These are phyloP conservation scores for Cucumis melo DNA, from an alignment of 306 rosid species.

Conservation along the genomic window DNA sequence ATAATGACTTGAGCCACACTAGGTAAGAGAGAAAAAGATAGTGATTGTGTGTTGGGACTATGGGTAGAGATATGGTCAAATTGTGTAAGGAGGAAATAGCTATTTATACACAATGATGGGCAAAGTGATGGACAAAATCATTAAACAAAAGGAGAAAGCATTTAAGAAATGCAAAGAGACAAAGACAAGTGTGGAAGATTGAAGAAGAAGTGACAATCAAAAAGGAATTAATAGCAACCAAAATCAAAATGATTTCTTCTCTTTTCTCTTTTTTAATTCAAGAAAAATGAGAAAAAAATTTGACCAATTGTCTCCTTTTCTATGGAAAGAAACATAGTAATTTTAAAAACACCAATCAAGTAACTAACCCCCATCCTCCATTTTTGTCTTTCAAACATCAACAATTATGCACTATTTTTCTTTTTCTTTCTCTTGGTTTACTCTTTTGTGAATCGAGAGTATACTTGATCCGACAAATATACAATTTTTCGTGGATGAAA, in stretches of 20 bases:
- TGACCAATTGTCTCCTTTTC: not conserved
- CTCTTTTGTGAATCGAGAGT: no score
- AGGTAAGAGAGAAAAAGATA: no score
- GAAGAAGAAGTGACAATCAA: not conserved
- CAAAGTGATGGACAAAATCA: slow-evolving; percentile 1
- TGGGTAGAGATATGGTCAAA: not conserved
- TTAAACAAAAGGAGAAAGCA: not conserved
- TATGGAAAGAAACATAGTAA: not conserved
- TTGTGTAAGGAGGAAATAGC: not conserved
- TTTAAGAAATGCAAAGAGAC: not conserved
- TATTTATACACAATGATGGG: not conserved
- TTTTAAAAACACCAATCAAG: not conserved
- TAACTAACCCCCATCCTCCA: not conserved
- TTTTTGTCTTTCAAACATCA: not conserved
- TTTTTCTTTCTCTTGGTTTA: no score
- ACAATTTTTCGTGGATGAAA: no score
- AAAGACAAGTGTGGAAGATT: not conserved
- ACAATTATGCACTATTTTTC: no score
- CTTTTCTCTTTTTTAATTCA: not conserved
- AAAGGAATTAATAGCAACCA: not conserved
- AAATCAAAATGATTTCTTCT: not conserved
- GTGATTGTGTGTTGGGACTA: no score
- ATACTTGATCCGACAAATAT: no score
- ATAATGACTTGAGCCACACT: no score
- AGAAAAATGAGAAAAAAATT: not conserved